Evolutionary conservation across 306 rosid genomes (phyloP).

Genomic region (Sicyos edulis): DNA sequence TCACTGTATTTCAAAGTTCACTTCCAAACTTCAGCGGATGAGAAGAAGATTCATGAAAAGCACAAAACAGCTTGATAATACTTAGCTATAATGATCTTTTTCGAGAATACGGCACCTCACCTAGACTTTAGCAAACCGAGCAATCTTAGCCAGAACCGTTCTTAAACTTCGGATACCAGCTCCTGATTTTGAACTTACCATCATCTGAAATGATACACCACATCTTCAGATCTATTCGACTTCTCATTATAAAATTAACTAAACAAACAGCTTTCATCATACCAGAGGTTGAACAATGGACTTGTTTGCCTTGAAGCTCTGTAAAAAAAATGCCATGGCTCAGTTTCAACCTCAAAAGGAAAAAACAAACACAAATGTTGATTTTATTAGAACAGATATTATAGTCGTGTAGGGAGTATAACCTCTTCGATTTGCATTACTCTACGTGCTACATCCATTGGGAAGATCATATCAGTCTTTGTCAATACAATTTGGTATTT

Average conservation of each 20-base stretch:
- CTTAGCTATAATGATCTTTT: not conserved
- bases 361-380: not conserved
- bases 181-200: slow-evolving; percentile 93
- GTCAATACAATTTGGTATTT: slow-evolving; percentile 85
- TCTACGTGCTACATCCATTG: slow-evolving; percentile 85
- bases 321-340: slow-evolving; percentile 21
- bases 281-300: slow-evolving; percentile 82
- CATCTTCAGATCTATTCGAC: not conserved
- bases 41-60: not conserved
- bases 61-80: not conserved
- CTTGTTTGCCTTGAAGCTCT: slow-evolving; percentile 64
- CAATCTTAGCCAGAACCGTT: slow-evolving; percentile 62
- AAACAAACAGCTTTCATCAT: slow-evolving; percentile 26
- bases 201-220: slow-evolving; percentile 48
- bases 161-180: slow-evolving; percentile 89
- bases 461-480: slow-evolving; percentile 72
- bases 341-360: slow-evolving; percentile 30
- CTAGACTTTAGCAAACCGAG: slow-evolving; percentile 53
- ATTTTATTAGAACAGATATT: slow-evolving; percentile 1
- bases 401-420: not conserved
- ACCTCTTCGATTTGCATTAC: slow-evolving; percentile 96
- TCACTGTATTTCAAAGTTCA: not conserved
- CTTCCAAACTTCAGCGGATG: slow-evolving; percentile 3
- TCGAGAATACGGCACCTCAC: not conserved
- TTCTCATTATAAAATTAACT: slow-evolving; percentile 11